A percentile compares a stretch with the other conserved stretches of the same genome.
Evolutionary conservation across 148 eudicot genomes (phyloP).

Genomic region (Talinum fruticosum): DNA sequence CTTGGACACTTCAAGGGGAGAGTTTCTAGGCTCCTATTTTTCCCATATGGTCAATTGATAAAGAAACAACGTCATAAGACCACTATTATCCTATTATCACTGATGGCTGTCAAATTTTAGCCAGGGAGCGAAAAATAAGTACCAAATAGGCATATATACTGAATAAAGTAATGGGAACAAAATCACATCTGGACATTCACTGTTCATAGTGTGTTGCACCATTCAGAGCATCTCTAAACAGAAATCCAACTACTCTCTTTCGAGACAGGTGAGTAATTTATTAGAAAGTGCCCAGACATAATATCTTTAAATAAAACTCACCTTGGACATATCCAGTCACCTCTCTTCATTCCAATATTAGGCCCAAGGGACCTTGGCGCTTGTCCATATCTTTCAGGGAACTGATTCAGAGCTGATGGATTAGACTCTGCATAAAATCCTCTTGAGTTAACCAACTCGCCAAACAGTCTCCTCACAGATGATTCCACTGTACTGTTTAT

Average conservation of each 20-base stretch:
- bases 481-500: constrained; percentile 47
- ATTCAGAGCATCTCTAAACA: no score
- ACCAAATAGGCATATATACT: no score
- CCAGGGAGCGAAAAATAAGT: no score
- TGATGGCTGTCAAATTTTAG: no score
- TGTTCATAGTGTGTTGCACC: background rate
- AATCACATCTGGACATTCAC: background rate
- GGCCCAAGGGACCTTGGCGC: constrained; percentile 36
- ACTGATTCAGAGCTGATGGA: constrained; percentile 30
- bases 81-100: background rate
- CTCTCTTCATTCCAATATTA: constrained; percentile 68
- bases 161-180: background rate
- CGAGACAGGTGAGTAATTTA: background rate
- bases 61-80: background rate
- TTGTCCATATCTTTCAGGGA: constrained; percentile 34
- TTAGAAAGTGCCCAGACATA: background rate
- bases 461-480: constrained; percentile 60
- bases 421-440: constrained; percentile 24
- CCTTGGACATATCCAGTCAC: constrained; percentile 90
- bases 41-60: background rate
- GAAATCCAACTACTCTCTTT: background rate
- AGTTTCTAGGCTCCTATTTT: background rate
- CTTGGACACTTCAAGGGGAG: background rate
- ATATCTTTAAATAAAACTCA: constrained; percentile 26
- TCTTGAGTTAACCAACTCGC: constrained; percentile 42